Evolutionary conservation across 2,329 filamentous ascomycete species (phyloP), one percentile per base, ranked within the genome.

Genomic region (Pezicula radicicola): DNA sequence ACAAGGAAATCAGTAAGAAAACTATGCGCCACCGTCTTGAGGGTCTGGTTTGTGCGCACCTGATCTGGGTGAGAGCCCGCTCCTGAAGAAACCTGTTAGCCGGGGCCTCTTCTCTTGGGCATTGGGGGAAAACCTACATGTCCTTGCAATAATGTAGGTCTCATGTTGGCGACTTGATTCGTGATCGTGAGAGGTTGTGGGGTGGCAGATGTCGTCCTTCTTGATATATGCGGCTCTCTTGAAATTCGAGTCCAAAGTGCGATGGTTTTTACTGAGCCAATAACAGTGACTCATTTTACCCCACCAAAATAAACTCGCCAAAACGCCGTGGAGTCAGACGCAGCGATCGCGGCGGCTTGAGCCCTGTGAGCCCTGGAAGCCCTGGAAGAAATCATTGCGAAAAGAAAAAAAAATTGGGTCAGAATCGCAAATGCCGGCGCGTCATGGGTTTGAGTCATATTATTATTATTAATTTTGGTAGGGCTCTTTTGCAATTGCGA

Each of bases 11-110:
- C 52, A 66, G 57, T 54, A 55, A 56, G 19, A 41, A 50, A 21
- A 15, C 27, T 43, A 49, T 50, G 44, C 48, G 52, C 44, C 35
- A 51, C 28, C 6, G n/a, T 7, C 39, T 51, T 49, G 37, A 25
- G 43, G 33, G 45, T 46, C 42, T 25, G 46, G 37, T 56, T 52
- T 30, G 25, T 53, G 58, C 78, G 67, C 80, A 91, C 86, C 86
- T 90, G 74, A 97, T 93, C 75, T 97, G 91, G 70, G 91, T 96
- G 75, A 96, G 83, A 75, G 91, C 90, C 79, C 91, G 89, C 81
- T 96, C 91, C 83, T 87, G 62, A 47, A 48, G 48, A 42, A 25
- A 36, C 40, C 59, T 55, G 63, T 69, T 52, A 68, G 61, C 43
- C 53, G 42, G 45, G 50, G 25, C 27, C 10, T 8, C 33, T 35